Evolutionary conservation across 257 asterid genomes (phyloP).

Genomic region (Gardenia jasminoides): DNA sequence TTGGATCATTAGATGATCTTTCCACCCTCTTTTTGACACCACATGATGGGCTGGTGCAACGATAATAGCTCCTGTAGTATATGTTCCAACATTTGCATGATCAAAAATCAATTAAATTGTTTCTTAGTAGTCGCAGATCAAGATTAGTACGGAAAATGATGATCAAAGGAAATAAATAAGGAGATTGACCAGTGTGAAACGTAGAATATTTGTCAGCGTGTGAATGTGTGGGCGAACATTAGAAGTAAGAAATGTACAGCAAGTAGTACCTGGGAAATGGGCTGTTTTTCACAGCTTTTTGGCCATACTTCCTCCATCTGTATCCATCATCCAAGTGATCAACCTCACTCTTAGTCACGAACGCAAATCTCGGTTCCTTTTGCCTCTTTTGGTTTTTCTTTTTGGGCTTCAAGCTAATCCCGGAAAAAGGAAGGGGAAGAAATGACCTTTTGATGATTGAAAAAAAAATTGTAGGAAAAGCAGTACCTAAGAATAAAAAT

Average conservation of each 20-base stretch:
- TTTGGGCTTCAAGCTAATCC: slow-evolving; percentile 57
- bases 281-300: slow-evolving; percentile 91
- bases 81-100: background rate
- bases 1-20: slow-evolving; percentile 71
- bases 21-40: slow-evolving; percentile 94
- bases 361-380: slow-evolving; percentile 85
- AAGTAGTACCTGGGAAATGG: slow-evolving; percentile 76
- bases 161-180: background rate
- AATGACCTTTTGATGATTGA: slow-evolving; percentile 15
- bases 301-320: slow-evolving; percentile 97
- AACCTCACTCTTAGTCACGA: slow-evolving; percentile 87
- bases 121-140: no score
- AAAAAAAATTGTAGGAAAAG: background rate
- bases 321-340: slow-evolving; percentile 95
- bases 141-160: background rate
- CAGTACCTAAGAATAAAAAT: background rate
- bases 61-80: slow-evolving; percentile 74
- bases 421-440: slow-evolving; percentile 4
- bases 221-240: background rate
- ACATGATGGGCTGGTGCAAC: slow-evolving; percentile 82
- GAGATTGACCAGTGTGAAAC: background rate
- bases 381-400: slow-evolving; percentile 71
- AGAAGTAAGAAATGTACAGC: background rate
- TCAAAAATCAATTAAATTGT: background rate
- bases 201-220: background rate